phyloP scores from a whole-genome alignment of 2,329 filamentous ascomycete genomes.

The Lecanicillium sp. region DNA sequence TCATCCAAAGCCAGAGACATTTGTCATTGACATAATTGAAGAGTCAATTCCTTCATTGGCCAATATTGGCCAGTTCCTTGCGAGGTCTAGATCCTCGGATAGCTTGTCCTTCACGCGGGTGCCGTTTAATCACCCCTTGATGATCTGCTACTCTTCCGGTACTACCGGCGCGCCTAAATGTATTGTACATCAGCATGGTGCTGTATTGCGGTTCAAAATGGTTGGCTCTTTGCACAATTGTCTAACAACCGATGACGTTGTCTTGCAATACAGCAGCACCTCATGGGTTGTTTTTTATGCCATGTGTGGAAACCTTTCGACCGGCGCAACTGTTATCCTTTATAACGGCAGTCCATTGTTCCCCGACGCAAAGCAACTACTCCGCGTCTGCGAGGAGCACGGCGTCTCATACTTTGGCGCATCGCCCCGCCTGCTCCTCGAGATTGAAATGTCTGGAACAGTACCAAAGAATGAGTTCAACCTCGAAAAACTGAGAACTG shows the following conservation, averaged over 20 bases:
- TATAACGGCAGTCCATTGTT: slow-evolving; percentile 14
- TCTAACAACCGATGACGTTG: not conserved
- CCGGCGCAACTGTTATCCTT: slow-evolving; percentile 4
- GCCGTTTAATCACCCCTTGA: not conserved
- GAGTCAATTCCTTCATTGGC: no score
- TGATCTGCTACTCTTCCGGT: slow-evolving; percentile 1
- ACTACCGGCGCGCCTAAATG: slow-evolving; percentile 2
- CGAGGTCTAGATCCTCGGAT: not conserved
- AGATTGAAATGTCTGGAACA: slow-evolving; percentile 14
- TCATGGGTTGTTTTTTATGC: slow-evolving; percentile 3
- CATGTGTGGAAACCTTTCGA: not conserved
- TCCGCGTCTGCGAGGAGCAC: slow-evolving; percentile 8
- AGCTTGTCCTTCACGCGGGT: not conserved
- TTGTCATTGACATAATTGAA: no score
- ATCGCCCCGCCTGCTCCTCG: slow-evolving; percentile 15
- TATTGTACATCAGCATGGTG: slow-evolving; percentile 2
- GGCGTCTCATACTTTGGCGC: slow-evolving; percentile 4
- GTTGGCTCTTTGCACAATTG: not conserved
- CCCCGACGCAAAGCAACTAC: slow-evolving; percentile 5
- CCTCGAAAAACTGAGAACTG: not conserved
- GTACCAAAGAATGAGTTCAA: slow-evolving; percentile 1
- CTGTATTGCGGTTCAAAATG: not conserved
- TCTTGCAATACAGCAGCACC: slow-evolving; percentile 2
- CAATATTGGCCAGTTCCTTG: not conserved
- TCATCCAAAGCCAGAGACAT: no score